Evolutionary conservation across 371 early-diverging fungal species (phyloP).

Genomic region (Phascolomyces articulosus): DNA sequence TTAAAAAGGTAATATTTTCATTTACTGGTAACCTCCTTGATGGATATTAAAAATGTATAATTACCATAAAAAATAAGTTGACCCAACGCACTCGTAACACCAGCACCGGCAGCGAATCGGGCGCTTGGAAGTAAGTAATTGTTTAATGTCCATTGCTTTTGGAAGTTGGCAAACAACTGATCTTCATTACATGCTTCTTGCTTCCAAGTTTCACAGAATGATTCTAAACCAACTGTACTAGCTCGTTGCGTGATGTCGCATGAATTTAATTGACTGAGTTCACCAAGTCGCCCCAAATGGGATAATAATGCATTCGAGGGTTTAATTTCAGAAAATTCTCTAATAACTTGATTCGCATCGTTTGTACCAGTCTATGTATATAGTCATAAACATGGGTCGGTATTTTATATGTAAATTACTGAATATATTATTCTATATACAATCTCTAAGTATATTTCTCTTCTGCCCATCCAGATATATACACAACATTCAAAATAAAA

Average conservation of each 20-base stretch:
- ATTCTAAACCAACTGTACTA: slow-evolving; percentile 20
- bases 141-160: slow-evolving; percentile 30
- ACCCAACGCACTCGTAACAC: slow-evolving; percentile 31
- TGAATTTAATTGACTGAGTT: slow-evolving; percentile 28
- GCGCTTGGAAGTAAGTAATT: slow-evolving; percentile 39
- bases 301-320: slow-evolving; percentile 27
- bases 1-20: slow-evolving; percentile 18
- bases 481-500: too few species aligned
- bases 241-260: slow-evolving; percentile 29
- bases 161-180: slow-evolving; percentile 27
- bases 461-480: too few species aligned
- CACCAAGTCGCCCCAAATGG: slow-evolving; percentile 24
- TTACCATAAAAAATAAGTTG: slow-evolving; percentile 49
- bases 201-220: slow-evolving; percentile 35
- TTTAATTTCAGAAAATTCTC: slow-evolving; percentile 28
- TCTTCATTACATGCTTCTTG: slow-evolving; percentile 25
- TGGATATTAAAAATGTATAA: too few species aligned
- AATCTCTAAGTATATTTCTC: too few species aligned
- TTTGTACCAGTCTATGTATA: slow-evolving; percentile 49
- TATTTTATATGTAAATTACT: too few species aligned
- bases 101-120: slow-evolving; percentile 34
- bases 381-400: neutral
- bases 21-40: neutral
- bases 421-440: too few species aligned
- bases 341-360: slow-evolving; percentile 47